Evolutionary conservation across 306 rosid genomes (phyloP).

Genomic region (Acacia acuminata): DNA sequence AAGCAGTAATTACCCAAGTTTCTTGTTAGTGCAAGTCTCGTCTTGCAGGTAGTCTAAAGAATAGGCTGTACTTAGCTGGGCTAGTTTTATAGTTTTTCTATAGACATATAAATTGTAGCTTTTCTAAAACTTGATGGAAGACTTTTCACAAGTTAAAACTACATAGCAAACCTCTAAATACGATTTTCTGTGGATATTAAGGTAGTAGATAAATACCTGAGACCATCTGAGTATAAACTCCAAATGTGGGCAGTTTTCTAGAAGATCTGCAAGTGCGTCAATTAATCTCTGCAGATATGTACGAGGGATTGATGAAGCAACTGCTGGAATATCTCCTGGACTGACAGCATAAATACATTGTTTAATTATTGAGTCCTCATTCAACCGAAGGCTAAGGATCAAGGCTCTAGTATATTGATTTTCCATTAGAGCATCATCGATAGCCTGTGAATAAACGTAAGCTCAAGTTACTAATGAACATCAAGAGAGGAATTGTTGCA

Average conservation of each 20-base stretch:
- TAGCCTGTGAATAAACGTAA: conserved; percentile 63
- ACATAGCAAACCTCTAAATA: background rate
- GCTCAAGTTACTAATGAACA: conserved; percentile 11
- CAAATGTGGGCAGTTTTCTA: conserved; percentile 84
- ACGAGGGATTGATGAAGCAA: conserved; percentile 63
- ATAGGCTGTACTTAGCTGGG: background rate
- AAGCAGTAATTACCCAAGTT: background rate
- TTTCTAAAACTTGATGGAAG: background rate
- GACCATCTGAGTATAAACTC: conserved; percentile 89
- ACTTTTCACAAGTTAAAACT: background rate
- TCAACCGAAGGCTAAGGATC: conserved; percentile 81
- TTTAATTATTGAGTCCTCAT: conserved; percentile 69
- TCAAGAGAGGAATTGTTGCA: conserved; percentile 12
- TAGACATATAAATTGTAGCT: background rate
- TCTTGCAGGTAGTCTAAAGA: background rate
- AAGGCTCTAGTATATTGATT: conserved; percentile 73
- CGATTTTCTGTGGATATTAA: background rate
- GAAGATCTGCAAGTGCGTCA: conserved; percentile 79
- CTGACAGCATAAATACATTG: conserved; percentile 77
- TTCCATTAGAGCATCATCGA: conserved; percentile 71
- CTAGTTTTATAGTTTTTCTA: background rate
- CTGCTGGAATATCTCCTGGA: conserved; percentile 63
- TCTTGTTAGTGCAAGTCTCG: background rate
- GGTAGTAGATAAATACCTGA: conserved; percentile 56
- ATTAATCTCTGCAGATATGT: conserved; percentile 80